These are phyloP conservation scores for Sesbania bispinosa DNA, from an alignment of 306 rosid species.

Conservation along the genomic window DNA sequence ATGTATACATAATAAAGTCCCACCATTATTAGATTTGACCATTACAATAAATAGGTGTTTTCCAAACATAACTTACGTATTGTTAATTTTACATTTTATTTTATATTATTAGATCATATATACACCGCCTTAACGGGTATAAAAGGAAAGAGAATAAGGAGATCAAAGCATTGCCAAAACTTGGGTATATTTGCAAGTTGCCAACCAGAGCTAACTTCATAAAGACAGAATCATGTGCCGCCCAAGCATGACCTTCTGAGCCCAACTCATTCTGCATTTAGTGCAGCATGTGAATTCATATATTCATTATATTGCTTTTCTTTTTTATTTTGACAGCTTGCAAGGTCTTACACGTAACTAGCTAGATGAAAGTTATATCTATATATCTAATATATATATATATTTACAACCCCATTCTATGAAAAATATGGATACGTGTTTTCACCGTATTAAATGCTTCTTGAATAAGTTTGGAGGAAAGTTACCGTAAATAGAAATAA, in stretches of 20 bases:
- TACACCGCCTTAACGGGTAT: not conserved
- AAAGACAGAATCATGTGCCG: constrained; percentile 46
- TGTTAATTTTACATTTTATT: not conserved
- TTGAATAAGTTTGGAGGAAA: too few relatives aligned
- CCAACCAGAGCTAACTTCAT: constrained; percentile 10
- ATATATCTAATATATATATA: too few relatives aligned
- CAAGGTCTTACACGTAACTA: constrained; percentile 16
- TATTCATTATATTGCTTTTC: not conserved
- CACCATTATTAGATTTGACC: not conserved
- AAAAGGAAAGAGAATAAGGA: not conserved
- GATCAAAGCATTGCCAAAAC: not conserved
- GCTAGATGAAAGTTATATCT: not conserved
- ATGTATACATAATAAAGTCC: not conserved
- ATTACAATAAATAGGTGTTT: not conserved
- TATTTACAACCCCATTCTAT: too few relatives aligned
- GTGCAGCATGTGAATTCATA: constrained; percentile 41
- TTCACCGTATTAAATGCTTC: too few relatives aligned
- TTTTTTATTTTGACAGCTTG: constrained; percentile 8
- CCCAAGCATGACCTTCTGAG: constrained; percentile 26
- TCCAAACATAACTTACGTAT: not conserved
- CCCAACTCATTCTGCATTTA: constrained; percentile 35
- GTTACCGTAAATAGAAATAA: too few relatives aligned
- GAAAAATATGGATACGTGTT: too few relatives aligned
- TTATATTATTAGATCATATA: not conserved
- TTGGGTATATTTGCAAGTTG: constrained; percentile 20